Conservation (phyloP, 495 filamentous ascomycete genomes). For the Hypoxylon fragiforme region DNA sequence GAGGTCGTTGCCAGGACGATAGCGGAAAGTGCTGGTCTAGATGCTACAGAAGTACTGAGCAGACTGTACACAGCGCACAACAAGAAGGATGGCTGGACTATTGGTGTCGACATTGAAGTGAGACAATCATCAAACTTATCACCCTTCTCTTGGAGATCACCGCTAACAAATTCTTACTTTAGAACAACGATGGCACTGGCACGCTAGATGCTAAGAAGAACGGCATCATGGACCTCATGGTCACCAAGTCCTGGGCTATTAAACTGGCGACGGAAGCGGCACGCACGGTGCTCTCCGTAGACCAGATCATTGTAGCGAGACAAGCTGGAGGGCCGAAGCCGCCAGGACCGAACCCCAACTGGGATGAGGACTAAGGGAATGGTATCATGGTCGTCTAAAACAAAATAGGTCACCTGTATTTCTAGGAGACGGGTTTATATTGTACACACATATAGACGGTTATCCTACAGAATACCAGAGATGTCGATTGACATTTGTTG, state of each 20-base stretch:
- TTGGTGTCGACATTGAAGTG: constrained; percentile 90
- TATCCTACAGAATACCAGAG: constrained; percentile 10
- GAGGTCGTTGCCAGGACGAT: constrained; percentile 93
- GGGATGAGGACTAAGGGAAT: constrained; percentile 85
- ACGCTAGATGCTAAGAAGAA: constrained; percentile 86
- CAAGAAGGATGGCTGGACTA: constrained; percentile 83
- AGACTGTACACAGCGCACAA: constrained; percentile 90
- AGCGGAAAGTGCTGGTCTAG: constrained; percentile 91
- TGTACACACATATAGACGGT: constrained; percentile 22
- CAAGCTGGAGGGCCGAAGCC: constrained; percentile 98
- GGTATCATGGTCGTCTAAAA: background rate
- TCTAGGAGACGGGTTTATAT: constrained; percentile 3
- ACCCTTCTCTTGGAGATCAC: background rate
- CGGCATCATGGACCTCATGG: constrained; percentile 89
- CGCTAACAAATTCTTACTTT: constrained; percentile 24
- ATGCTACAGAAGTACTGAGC: constrained; percentile 92
- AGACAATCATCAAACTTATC: constrained; percentile 4
- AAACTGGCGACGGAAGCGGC: constrained; percentile 94
- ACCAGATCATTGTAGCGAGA: constrained; percentile 98
- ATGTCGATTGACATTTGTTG: constrained; percentile 17
- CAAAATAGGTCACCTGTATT: constrained; percentile 8
- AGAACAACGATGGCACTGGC: constrained; percentile 75
- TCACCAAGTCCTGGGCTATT: constrained; percentile 93
- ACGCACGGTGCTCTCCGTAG: constrained; percentile 91
- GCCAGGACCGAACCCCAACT: constrained; percentile 91